A percentile compares a stretch with the other conserved stretches of the same genome.
Conservation (phyloP, 1,284 basidiomycete genomes). For the Leccinum huronense region DNA sequence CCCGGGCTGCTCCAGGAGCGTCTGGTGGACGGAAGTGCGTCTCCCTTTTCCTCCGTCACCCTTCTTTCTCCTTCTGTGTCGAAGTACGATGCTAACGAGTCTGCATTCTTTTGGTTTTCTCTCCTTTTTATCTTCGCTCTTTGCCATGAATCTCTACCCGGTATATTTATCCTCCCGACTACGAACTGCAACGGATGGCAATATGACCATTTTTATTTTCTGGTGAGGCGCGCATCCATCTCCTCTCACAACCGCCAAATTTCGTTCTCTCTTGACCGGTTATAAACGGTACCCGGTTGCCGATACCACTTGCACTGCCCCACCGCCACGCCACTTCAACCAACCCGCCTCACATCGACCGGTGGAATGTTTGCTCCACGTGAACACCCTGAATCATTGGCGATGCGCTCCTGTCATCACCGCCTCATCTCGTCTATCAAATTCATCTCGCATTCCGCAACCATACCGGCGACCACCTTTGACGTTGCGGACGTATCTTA, state of each 20-base stretch:
- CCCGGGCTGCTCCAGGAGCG: constrained; percentile 12
- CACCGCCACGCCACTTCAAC: constrained; percentile 13
- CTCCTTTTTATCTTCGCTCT: neutral
- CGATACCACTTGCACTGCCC: constrained; percentile 15
- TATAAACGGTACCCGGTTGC: constrained; percentile 11
- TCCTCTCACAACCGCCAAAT: neutral
- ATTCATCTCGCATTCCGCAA: neutral
- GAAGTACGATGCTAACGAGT: constrained; percentile 18
- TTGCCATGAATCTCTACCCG: constrained; percentile 2
- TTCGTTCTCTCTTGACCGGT: constrained; percentile 12
- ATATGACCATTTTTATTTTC: neutral
- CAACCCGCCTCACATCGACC: constrained; percentile 7
- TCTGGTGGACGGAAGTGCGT: constrained; percentile 32
- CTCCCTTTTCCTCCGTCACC: neutral
- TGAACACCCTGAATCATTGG: constrained; percentile 16
- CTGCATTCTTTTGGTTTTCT: constrained; percentile 1
- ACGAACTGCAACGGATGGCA: constrained; percentile 6
- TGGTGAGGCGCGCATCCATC: neutral
- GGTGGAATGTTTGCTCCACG: constrained; percentile 9
- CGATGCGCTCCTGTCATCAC: constrained; percentile 10
- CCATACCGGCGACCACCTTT: constrained; percentile 2
- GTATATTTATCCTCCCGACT: neutral
- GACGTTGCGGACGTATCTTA: constrained; percentile 3
- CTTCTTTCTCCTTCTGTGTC: neutral
- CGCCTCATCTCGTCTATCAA: constrained; percentile 10